phyloP scores from a whole-genome alignment of 768 basidiomycete genomes.

The Russula emetica region DNA sequence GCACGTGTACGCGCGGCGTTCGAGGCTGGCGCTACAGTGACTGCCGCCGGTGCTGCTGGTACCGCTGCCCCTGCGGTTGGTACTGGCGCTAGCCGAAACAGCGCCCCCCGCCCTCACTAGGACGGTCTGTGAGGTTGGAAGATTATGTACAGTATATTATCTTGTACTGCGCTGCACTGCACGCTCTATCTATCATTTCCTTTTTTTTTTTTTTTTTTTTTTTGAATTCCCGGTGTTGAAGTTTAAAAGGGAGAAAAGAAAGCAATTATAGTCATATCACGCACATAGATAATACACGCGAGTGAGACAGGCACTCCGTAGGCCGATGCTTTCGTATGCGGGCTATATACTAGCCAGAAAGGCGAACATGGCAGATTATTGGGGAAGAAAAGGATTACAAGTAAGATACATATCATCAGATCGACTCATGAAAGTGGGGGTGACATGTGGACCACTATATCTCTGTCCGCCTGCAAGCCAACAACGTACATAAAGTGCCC shows the following conservation, averaged over 20 bases:
- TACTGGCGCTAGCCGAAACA: no score
- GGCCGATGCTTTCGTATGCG: background rate
- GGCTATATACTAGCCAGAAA: background rate
- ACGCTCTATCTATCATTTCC: background rate
- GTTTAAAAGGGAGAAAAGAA: background rate
- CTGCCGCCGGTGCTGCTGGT: background rate
- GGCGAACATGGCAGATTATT: background rate
- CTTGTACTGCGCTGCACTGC: background rate
- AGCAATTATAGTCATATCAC: background rate
- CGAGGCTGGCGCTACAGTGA: background rate
- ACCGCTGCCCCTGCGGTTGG: background rate
- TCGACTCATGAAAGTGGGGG: background rate
- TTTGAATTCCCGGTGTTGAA: no score
- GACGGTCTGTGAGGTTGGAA: background rate
- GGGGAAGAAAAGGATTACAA: background rate
- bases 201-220: no score
- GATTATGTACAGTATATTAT: background rate
- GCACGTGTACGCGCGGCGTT: slow-evolving; percentile 22
- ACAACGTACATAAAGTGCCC: background rate
- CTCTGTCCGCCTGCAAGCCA: background rate
- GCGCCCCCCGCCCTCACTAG: background rate
- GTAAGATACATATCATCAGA: background rate
- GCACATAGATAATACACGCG: background rate
- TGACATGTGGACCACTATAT: background rate
- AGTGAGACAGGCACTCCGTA: background rate